Evolutionary conservation across 2,329 filamentous ascomycete species (phyloP), one percentile per base, ranked within the genome.

Genomic region (Pyrenophora tritici-repentis): DNA sequence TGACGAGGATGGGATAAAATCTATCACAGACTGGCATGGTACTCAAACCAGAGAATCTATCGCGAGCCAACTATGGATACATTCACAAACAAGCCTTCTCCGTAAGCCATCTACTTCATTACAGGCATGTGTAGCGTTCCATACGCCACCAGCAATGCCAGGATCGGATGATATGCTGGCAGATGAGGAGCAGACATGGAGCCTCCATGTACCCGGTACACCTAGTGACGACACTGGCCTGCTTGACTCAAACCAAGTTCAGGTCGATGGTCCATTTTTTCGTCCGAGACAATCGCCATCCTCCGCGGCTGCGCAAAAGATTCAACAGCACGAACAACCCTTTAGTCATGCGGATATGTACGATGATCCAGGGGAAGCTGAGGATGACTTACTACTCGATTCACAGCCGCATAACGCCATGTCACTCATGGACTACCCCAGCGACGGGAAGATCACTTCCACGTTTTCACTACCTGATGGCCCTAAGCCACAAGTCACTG

Each of bases 81-180:
- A 52, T 29, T 32, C 54, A 7, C 55, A 58, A 26, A 42, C 8
- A 12, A 44, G 3, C 17, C 44, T 52, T 2, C 14, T 45, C 3
- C 36, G 20, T 10, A 41, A 40, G 14, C 26, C 36, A 2, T 13
- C 29, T 7, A 39, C 40, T 29, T 20, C 48, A 29, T 36, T 49
- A 13, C 49, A 50, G 29, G 13, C 48, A 14, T 56, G 55, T 16
- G 9, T 59, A 8, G 16, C 31, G 31, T 31, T 31, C 24, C 5
- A 42, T 18, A 9, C 31, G 10, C 4, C 13, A 47, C 2, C 13
- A 35, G 6, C 33, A 14, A 17, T 9, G 24, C 9, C 43, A 7
- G 35, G 43, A 13, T 47, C 42, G 8, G 55, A 55, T 7, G 55
- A 61, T 12, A 55, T 61, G 39, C 36, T 57, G 26, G 53, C 47